These are phyloP conservation scores for Eucalyptus albens DNA, from an alignment of 345 rosid genomes.

Conservation along the genomic window DNA sequence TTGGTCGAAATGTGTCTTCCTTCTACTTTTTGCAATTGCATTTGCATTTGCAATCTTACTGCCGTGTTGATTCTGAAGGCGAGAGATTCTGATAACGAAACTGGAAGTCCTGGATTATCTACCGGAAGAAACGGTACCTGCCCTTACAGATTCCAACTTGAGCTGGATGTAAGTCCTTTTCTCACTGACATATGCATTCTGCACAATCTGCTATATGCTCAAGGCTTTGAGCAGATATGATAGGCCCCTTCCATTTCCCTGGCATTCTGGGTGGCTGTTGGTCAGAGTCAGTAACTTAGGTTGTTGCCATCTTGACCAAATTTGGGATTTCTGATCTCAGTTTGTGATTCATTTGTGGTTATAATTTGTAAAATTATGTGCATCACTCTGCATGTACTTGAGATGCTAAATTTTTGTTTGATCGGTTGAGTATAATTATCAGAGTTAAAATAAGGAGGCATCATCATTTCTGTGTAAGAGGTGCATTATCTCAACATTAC, in stretches of 20 bases:
- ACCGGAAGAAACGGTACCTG: slow-evolving; percentile 12
- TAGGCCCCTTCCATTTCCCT: not conserved
- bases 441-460: not conserved
- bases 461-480: not conserved
- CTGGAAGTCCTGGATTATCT: slow-evolving; percentile 10
- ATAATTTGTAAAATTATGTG: not conserved
- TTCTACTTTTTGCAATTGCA: not conserved
- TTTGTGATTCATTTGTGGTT: not conserved
- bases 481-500: not conserved
- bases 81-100: slow-evolving; percentile 14
- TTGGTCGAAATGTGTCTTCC: not conserved
- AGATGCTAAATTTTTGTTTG: not conserved
- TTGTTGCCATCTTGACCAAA: not conserved
- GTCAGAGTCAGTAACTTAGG: not conserved
- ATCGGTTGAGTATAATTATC: not conserved
- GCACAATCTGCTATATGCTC: not conserved
- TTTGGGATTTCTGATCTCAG: not conserved
- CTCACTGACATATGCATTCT: not conserved
- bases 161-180: slow-evolving; percentile 55
- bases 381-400: not conserved
- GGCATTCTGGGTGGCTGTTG: not conserved
- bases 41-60: not conserved
- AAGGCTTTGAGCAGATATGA: not conserved
- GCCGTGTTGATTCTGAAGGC: slow-evolving; percentile 14
- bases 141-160: slow-evolving; percentile 63